phyloP scores from a whole-genome alignment of 108 stramenopile species.

The Nitzschia putrida region DNA sequence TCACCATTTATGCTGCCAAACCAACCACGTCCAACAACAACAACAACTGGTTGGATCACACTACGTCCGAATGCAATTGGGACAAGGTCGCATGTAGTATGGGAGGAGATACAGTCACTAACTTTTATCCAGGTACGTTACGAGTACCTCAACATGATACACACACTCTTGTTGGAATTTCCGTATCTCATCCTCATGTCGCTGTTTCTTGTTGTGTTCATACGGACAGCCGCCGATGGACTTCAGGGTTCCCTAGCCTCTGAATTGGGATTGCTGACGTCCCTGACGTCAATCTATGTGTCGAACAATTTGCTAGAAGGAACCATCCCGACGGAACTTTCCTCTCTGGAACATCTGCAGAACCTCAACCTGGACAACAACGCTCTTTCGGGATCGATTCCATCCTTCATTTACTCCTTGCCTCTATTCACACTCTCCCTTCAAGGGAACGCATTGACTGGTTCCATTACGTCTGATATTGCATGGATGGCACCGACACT shows the following conservation, averaged over 20 bases:
- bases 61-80: too few relatives aligned
- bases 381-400: slow-evolving; percentile 17
- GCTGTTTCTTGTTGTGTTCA: too few relatives aligned
- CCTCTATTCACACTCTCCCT: slow-evolving; percentile 1
- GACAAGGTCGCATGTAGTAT: slow-evolving; percentile 19
- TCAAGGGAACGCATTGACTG: slow-evolving; percentile 44
- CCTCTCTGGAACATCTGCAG: slow-evolving; percentile 28
- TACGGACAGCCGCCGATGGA: too few relatives aligned
- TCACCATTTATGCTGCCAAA: slow-evolving; percentile 48
- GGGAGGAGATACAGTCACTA: too few relatives aligned
- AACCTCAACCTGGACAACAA: slow-evolving; percentile 41
- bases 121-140: too few relatives aligned
- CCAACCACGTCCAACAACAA: slow-evolving; percentile 20
- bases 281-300: too few relatives aligned
- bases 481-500: not conserved
- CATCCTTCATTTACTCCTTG: slow-evolving; percentile 25
- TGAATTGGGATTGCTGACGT: too few relatives aligned
- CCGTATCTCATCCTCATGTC: too few relatives aligned
- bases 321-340: slow-evolving; percentile 55
- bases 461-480: slow-evolving; percentile 55
- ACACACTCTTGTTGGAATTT: too few relatives aligned
- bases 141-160: too few relatives aligned
- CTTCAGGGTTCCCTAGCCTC: too few relatives aligned
- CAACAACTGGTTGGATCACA: too few relatives aligned
- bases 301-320: slow-evolving; percentile 52